These are phyloP conservation scores for Acacia melanoxylon DNA, from an alignment of 306 rosid genomes.

Conservation along the genomic window DNA sequence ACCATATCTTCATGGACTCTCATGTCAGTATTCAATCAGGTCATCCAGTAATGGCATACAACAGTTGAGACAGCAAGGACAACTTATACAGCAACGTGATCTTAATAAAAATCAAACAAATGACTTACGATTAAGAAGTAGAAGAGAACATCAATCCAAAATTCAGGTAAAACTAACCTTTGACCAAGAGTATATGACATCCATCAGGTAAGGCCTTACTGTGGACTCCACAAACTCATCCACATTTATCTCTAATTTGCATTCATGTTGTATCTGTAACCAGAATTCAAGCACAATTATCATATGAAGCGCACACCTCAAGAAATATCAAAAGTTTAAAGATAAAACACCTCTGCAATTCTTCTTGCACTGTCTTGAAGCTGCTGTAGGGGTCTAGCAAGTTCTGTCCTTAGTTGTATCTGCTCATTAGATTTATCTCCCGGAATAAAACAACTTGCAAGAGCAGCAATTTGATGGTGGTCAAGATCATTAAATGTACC, in stretches of 20 bases:
- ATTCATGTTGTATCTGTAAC: conserved; percentile 89
- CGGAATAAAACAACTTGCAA: conserved; percentile 96
- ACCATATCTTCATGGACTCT: neutral
- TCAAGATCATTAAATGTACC: conserved; percentile 96
- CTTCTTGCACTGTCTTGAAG: conserved; percentile 97
- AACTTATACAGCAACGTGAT: neutral
- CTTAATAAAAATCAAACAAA: conserved; percentile 14
- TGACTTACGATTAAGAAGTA: neutral
- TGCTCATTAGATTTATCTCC: conserved; percentile 90
- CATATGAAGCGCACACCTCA: conserved; percentile 23
- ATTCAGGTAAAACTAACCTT: conserved; percentile 62
- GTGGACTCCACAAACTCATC: conserved; percentile 95
- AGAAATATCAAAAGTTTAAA: conserved; percentile 21
- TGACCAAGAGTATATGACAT: conserved; percentile 94
- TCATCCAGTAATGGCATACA: neutral
- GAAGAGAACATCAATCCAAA: conserved; percentile 13
- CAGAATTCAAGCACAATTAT: conserved; percentile 4
- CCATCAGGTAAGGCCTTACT: conserved; percentile 95
- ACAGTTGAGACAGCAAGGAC: neutral
- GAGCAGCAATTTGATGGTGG: conserved; percentile 96
- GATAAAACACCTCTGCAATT: conserved; percentile 80
- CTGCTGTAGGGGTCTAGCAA: conserved; percentile 90
- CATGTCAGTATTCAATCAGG: neutral
- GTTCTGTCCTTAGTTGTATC: conserved; percentile 89
- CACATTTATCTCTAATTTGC: conserved; percentile 85